phyloP scores from a whole-genome alignment of 2,329 filamentous ascomycete species.

The Phaeophleospora eucalypticola region DNA sequence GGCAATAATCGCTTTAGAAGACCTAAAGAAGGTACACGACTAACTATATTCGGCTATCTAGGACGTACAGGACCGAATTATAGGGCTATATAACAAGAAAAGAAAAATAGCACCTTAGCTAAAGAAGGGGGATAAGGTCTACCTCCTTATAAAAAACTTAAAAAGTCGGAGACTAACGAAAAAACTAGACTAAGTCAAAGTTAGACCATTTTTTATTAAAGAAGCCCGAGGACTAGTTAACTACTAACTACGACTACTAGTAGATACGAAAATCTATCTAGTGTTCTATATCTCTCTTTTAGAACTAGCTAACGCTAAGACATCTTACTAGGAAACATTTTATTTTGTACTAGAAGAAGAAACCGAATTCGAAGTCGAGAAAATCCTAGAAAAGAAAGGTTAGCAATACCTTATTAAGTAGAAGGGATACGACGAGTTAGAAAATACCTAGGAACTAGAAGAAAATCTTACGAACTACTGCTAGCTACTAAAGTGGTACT shows the following conservation, averaged over 20 bases:
- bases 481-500: neutral
- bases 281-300: slow-evolving; percentile 3
- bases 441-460: slow-evolving; percentile 7
- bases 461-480: slow-evolving; percentile 3
- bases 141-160: slow-evolving; percentile 4
- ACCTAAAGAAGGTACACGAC: slow-evolving; percentile 1
- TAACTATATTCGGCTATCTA: neutral
- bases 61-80: neutral
- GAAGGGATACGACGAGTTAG: neutral
- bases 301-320: slow-evolving; percentile 4
- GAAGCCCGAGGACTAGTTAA: slow-evolving; percentile 5
- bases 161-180: slow-evolving; percentile 1
- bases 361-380: slow-evolving; percentile 2
- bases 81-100: slow-evolving; percentile 2
- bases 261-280: slow-evolving; percentile 1
- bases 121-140: slow-evolving; percentile 6
- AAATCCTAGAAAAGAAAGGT: slow-evolving; percentile 3
- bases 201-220: slow-evolving; percentile 6
- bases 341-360: neutral
- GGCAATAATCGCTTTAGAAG: slow-evolving; percentile 1
- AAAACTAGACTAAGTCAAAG: slow-evolving; percentile 8
- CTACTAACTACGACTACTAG: slow-evolving; percentile 3
- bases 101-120: slow-evolving; percentile 11
- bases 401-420: slow-evolving; percentile 6
- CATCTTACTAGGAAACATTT: slow-evolving; percentile 1